Evolutionary conservation across 116 monocot species (phyloP), one percentile per base, ranked within the genome.

Genomic region (Papilionanthe hybrid): DNA sequence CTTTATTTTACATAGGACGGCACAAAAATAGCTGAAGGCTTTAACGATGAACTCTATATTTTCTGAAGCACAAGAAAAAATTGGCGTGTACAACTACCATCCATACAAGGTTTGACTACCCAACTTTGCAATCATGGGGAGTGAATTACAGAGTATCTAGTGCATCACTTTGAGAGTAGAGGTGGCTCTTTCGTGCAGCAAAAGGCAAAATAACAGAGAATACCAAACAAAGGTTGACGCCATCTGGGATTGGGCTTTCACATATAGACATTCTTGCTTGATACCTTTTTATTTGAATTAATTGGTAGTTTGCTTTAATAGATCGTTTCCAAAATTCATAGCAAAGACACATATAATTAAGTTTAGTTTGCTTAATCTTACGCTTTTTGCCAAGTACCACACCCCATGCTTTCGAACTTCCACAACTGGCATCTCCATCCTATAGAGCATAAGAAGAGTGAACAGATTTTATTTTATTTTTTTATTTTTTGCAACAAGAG

Each of bases 391-490:
- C 81, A 94, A 85, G 84, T 91, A 94, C 93, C 94, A 94, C 15
- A 98, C 87, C 13, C 94, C 98, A 86, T 94, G 83, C 78, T 87
- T 92, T 32, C 72, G 91, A 56, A 98, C 98, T 91, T 94, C 90
- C 73, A 98, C 98, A 77, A 98, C 85, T 55, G 98, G 98, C 94
- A 94, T 91, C 57, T 94, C 98, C 98, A 98, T 94, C 81, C 98
- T 98, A 75, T 15, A 53, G 28, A 82, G 42, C 58, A 69, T 72
- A 79, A 77, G 17, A 29, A 75, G 53, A 44, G 23, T 56, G 50
- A 60, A 73, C 32, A 25, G 27, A 65, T 27, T 42, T n/a, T 77
- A 78, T 28, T 49, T 47, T 18, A 55, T 77, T n/a, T 30, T 19
- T 32, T 9, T 42, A 65, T 10, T 65, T 65, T 53, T 65, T 27